Conservation (phyloP, 2,329 filamentous ascomycete genomes). For the Phyllachora maydis region DNA sequence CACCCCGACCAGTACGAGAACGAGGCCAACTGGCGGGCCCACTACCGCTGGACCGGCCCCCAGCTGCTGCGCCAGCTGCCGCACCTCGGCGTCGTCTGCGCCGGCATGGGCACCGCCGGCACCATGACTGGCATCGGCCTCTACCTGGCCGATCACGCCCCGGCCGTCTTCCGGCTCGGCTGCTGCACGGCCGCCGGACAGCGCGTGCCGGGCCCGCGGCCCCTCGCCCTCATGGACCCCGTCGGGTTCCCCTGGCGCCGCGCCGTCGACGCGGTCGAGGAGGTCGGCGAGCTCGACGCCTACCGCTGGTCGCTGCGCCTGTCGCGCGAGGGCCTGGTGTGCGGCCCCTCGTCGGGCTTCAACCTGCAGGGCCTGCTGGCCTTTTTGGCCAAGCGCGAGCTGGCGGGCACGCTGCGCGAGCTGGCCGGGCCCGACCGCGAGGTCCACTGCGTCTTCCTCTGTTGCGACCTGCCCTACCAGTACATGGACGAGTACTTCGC, state of each 20-base stretch:
- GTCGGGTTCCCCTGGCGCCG: slow-evolving; percentile 31
- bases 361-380: slow-evolving; percentile 26
- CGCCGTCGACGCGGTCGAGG: slow-evolving; percentile 26
- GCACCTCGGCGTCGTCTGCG: slow-evolving; percentile 25
- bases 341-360: slow-evolving; percentile 33
- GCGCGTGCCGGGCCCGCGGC: slow-evolving; percentile 29
- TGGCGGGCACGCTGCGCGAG: slow-evolving; percentile 15
- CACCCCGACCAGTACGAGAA: slow-evolving; percentile 6
- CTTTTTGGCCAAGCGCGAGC: slow-evolving; percentile 22
- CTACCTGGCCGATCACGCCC: slow-evolving; percentile 22
- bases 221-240: slow-evolving; percentile 20
- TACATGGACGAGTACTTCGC: slow-evolving; percentile 39
- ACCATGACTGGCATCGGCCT: slow-evolving; percentile 21
- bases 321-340: slow-evolving; percentile 29
- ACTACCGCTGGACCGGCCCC: slow-evolving; percentile 30
- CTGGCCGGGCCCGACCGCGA: slow-evolving; percentile 22
- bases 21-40: slow-evolving; percentile 20
- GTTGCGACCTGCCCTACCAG: slow-evolving; percentile 42
- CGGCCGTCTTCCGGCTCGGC: slow-evolving; percentile 14
- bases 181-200: slow-evolving; percentile 27
- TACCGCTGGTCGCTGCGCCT: slow-evolving; percentile 26
- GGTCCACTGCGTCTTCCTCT: slow-evolving; percentile 27
- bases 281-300: slow-evolving; percentile 26
- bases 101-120: slow-evolving; percentile 28
- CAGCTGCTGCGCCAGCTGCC: slow-evolving; percentile 30